Percentiles rank a stretch among this genome's conserved stretches.
Conservation (phyloP, 73 alveolate genomes). For the Stentor coeruleus region DNA sequence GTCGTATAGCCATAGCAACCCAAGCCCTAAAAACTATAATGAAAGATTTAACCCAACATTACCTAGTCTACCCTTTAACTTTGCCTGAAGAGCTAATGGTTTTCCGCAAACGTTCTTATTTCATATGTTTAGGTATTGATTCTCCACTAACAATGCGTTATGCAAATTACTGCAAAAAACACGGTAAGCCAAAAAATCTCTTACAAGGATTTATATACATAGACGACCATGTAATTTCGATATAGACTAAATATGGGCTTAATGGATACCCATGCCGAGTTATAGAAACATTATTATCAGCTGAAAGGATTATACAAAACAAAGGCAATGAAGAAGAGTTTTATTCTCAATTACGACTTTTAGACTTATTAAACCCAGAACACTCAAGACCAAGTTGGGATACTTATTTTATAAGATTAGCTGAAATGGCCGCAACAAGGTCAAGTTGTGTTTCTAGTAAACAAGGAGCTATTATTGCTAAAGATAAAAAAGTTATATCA, state of each 20-base stretch:
- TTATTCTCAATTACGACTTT: background rate
- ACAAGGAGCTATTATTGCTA: constrained; percentile 55
- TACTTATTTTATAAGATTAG: constrained; percentile 59
- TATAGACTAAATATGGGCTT: constrained; percentile 13
- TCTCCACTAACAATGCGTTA: background rate
- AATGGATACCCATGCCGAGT: constrained; percentile 9
- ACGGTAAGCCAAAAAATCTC: constrained; percentile 23
- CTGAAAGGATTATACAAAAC: constrained; percentile 9
- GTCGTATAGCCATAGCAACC: background rate
- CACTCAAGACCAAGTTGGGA: constrained; percentile 54
- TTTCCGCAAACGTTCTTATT: constrained; percentile 24
- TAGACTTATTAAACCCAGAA: constrained; percentile 6
- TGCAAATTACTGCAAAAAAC: constrained; percentile 11
- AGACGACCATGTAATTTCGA: constrained; percentile 4
- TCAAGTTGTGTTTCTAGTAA: constrained; percentile 66
- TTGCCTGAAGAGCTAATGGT: constrained; percentile 9
- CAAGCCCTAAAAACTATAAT: background rate
- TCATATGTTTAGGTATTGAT: background rate
- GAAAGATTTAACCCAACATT: background rate
- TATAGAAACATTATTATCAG: background rate
- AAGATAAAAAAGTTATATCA: constrained; percentile 46
- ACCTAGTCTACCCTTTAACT: background rate
- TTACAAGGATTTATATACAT: constrained; percentile 10
- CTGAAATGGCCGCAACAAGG: constrained; percentile 57
- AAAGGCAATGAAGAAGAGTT: constrained; percentile 10